These are phyloP conservation scores for Trichoderma citrinoviride DNA, from an alignment of 2,329 filamentous ascomycete species.

Conservation along the genomic window DNA sequence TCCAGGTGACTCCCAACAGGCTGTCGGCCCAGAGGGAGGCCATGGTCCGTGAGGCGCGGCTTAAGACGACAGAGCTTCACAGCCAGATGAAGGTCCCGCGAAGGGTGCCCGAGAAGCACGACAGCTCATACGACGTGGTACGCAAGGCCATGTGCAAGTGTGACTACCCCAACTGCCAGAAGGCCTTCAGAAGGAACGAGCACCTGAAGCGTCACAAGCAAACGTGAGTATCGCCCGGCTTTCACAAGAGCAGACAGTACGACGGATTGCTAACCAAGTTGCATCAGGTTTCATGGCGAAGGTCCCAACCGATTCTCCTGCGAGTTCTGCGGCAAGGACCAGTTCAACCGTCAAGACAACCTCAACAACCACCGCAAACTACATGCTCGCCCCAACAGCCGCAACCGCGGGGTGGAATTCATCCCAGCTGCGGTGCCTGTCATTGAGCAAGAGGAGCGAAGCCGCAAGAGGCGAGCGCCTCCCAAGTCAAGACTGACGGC, in stretches of 20 bases:
- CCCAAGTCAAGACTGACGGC: constrained; percentile 37
- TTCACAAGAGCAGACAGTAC: background rate
- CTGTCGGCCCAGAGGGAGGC: constrained; percentile 40
- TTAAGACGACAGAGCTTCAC: constrained; percentile 46
- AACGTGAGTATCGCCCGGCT: constrained; percentile 41
- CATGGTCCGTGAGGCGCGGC: constrained; percentile 43
- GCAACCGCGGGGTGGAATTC: constrained; percentile 41
- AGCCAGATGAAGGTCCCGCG: constrained; percentile 38
- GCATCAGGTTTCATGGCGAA: constrained; percentile 37
- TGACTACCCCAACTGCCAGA: constrained; percentile 46
- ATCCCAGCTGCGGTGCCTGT: constrained; percentile 41
- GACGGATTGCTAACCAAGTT: background rate
- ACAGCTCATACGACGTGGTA: constrained; percentile 38
- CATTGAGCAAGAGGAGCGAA: constrained; percentile 42
- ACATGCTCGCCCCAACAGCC: constrained; percentile 40
- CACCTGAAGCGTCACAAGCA: constrained; percentile 55
- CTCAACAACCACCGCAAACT: constrained; percentile 44
- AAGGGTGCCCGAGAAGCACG: constrained; percentile 33
- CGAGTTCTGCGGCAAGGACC: constrained; percentile 43
- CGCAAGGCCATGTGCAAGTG: constrained; percentile 46
- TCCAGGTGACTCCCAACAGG: constrained; percentile 33
- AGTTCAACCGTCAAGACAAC: constrained; percentile 44
- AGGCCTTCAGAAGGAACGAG: constrained; percentile 52
- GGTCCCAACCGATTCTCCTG: constrained; percentile 42
- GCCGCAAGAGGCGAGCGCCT: constrained; percentile 40